A percentile compares a stretch with the other conserved stretches of the same genome.
Evolutionary conservation across 208 protist species (phyloP).

Genomic region (Leishmania tarentolae): DNA sequence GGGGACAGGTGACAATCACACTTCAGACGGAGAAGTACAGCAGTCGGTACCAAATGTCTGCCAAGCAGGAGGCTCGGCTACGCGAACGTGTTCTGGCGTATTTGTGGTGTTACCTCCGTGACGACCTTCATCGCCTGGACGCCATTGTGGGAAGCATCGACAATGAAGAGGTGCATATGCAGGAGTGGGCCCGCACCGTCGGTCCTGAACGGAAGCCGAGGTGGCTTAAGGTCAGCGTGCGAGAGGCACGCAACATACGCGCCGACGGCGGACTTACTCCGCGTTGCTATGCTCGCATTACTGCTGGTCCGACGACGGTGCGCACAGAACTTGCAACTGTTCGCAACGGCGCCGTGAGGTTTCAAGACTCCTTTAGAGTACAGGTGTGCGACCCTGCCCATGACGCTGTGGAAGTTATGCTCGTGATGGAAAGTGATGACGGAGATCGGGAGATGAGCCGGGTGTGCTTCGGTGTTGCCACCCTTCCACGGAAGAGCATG

Average conservation of each 20-base stretch:
- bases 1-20: conserved; percentile 50
- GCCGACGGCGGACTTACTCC: conserved; percentile 11
- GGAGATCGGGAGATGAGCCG: conserved; percentile 62
- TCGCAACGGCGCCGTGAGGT: conserved; percentile 36
- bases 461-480: conserved; percentile 45
- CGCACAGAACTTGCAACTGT: conserved; percentile 33
- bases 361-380: conserved; percentile 48
- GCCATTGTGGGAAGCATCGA: conserved; percentile 59
- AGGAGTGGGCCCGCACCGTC: conserved; percentile 49
- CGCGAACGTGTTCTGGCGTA: conserved; percentile 71
- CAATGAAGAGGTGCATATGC: conserved; percentile 61
- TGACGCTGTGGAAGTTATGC: conserved; percentile 55
- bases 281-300: conserved; percentile 47
- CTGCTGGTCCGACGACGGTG: conserved; percentile 41
- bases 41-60: conserved; percentile 36
- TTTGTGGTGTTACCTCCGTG: conserved; percentile 78
- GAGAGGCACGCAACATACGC: conserved; percentile 23
- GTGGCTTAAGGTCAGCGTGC: conserved; percentile 41
- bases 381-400: conserved; percentile 45
- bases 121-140: conserved; percentile 82
- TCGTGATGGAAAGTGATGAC: conserved; percentile 46
- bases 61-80: conserved; percentile 37
- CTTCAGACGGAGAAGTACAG: conserved; percentile 57
- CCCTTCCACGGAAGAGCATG: conserved; percentile 30
- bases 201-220: conserved; percentile 55